A percentile compares a stretch with the other conserved stretches of the same genome.
These are phyloP conservation scores for Pseudovirgaria hyperparasitica DNA, from an alignment of 2,329 filamentous ascomycete genomes.

Conservation along the genomic window DNA sequence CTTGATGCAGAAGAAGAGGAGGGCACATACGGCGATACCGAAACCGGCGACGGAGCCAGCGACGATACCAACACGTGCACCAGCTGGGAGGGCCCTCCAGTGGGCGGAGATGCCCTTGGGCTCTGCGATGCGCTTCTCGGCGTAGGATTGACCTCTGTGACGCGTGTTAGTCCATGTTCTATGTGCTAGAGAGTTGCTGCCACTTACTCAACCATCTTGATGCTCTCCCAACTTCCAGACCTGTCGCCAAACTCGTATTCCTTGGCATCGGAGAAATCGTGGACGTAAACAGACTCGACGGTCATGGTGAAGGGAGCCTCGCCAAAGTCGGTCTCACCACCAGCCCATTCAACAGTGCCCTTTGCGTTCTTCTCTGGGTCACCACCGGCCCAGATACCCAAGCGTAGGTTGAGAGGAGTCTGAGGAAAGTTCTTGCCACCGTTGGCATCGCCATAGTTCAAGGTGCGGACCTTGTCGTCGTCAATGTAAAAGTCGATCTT, in stretches of 20 bases:
- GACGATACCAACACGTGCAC: conserved; percentile 22
- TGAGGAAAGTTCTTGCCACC: conserved; percentile 52
- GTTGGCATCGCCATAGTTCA: conserved; percentile 47
- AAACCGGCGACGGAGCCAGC: conserved; percentile 15
- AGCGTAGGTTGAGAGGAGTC: conserved; percentile 52
- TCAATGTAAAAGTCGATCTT: conserved; percentile 54
- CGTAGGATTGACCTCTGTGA: conserved; percentile 21
- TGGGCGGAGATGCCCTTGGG: conserved; percentile 22
- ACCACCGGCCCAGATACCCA: conserved; percentile 56
- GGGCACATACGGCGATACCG: conserved; percentile 12
- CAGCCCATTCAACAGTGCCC: conserved; percentile 41
- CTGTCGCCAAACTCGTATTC: conserved; percentile 54
- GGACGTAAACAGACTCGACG: conserved; percentile 47
- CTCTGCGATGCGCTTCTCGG: conserved; percentile 20
- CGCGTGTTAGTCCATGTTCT: conserved; percentile 7
- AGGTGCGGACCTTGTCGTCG: conserved; percentile 46
- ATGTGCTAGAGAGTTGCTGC: background rate
- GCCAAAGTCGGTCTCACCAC: conserved; percentile 54
- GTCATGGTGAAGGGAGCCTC: conserved; percentile 62
- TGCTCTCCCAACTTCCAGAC: conserved; percentile 46
- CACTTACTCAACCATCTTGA: conserved; percentile 32
- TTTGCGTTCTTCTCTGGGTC: conserved; percentile 29
- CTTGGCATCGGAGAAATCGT: conserved; percentile 45
- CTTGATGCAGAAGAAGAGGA: conserved; percentile 26
- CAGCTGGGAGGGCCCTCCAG: conserved; percentile 19